Base-by-base conservation (phyloP, 805 yeast genomes). In the Metschnikowia santaceciliae region DNA sequence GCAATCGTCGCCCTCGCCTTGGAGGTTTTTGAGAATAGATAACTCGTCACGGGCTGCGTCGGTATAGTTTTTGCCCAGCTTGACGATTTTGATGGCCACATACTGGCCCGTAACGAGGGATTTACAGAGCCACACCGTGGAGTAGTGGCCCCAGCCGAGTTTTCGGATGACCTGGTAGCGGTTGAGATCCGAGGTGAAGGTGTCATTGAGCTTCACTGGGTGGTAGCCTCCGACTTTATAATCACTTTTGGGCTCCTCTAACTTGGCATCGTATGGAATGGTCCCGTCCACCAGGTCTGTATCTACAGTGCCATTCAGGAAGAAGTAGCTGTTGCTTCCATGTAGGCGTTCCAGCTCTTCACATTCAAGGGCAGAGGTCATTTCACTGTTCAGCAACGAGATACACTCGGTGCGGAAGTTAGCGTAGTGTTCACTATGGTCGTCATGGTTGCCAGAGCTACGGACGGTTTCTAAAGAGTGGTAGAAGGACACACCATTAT, bases 101-200 rank as follows among this genome's bases (percentile, higher is more conserved):
- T 88, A 53, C 71, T 78, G 4, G 97, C 98, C 30, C 88, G 74
- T 97, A 97, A 91, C 20, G 89, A 97, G 0, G 96, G 54, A 51
- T 17, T 26, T 42, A 17, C 57, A 53, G 34, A 59, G 59, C 62
- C 62, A 59, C 26, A 59, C 62, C 23, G 62, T 94, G 26, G 96
- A 86, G 65, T 94, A 94, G 69, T 94, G 97, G 34, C 99, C 99
- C 99, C 99, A 94, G 0, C 99, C 99, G 3, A 94, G 74, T 65
- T 94, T 94, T 54, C 98, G 80, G 32, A 88, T 91, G 45, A 94
- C 69, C 1, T 84, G 76, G 66, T 94, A 94, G 52, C 88, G 80
- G 17, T 82, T 82, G 36, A 42, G 32, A 35, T 51, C 56, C 50
- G 86, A 75, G 60, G 89, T 87, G 68, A 86, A 92, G 20, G 70